Conservation (phyloP, 1,284 basidiomycete species). For the Moesziomyces sp. region DNA sequence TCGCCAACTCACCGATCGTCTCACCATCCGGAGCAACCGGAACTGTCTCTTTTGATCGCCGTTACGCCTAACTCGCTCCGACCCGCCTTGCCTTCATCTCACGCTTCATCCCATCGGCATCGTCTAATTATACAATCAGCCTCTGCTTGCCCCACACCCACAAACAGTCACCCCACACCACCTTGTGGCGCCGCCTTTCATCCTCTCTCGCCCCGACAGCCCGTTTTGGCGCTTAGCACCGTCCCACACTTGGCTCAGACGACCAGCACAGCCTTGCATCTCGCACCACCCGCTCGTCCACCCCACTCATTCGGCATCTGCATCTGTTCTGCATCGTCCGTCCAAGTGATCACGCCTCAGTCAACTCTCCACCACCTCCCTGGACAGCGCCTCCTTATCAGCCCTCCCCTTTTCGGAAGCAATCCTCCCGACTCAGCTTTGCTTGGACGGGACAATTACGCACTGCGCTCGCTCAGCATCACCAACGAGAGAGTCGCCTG, state of each 20-base stretch:
- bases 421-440: no score
- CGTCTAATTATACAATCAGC: neutral
- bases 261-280: neutral
- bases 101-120: neutral
- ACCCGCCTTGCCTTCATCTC: neutral
- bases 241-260: neutral
- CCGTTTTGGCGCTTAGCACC: neutral
- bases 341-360: neutral
- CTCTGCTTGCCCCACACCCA: neutral
- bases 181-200: neutral
- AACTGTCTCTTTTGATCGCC: neutral
- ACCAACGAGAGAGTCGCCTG: no score
- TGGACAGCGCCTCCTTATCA: no score
- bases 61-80: neutral
- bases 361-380: neutral
- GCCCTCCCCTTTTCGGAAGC: no score
- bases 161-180: neutral
- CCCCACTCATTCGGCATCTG: neutral
- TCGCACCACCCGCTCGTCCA: neutral
- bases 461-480: no score
- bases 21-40: neutral
- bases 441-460: no score
- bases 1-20: neutral
- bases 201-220: no score
- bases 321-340: neutral